phyloP scores from a whole-genome alignment of 495 filamentous ascomycete species.

The Penicillium riverlandense region DNA sequence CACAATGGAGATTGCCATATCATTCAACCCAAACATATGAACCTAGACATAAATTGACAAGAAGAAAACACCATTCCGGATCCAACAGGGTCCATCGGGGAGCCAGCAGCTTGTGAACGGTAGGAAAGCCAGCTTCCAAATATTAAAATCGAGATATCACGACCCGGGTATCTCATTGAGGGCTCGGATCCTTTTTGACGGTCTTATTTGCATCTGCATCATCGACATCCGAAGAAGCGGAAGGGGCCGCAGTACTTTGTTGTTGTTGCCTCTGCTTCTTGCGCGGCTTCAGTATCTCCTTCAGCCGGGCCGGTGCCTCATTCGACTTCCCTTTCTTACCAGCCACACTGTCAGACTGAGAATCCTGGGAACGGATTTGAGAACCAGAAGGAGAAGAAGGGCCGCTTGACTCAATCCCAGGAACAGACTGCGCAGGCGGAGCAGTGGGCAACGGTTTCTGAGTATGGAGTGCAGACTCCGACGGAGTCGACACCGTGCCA shows the following conservation, averaged over 20 bases:
- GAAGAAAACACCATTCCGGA: too few species aligned
- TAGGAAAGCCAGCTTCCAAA: neutral
- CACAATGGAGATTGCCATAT: too few species aligned
- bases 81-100: too few species aligned
- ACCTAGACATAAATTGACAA: too few species aligned
- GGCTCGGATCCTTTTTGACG: conserved; percentile 1
- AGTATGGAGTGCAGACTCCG: conserved; percentile 1
- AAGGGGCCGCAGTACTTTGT: neutral
- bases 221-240: neutral
- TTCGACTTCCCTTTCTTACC: conserved; percentile 10
- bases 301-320: conserved; percentile 10
- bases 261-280: conserved; percentile 15
- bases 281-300: conserved; percentile 15
- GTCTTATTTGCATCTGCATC: neutral
- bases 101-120: too few species aligned
- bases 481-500: neutral
- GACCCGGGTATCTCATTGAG: neutral
- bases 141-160: neutral
- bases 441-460: conserved; percentile 11
- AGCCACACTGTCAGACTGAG: neutral
- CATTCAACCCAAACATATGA: too few species aligned
- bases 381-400: conserved; percentile 3
- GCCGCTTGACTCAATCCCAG: neutral
- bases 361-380: conserved; percentile 5
- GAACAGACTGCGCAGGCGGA: neutral